phyloP scores from a whole-genome alignment of 2,329 filamentous ascomycete genomes.

The Madurella mycetomatis region DNA sequence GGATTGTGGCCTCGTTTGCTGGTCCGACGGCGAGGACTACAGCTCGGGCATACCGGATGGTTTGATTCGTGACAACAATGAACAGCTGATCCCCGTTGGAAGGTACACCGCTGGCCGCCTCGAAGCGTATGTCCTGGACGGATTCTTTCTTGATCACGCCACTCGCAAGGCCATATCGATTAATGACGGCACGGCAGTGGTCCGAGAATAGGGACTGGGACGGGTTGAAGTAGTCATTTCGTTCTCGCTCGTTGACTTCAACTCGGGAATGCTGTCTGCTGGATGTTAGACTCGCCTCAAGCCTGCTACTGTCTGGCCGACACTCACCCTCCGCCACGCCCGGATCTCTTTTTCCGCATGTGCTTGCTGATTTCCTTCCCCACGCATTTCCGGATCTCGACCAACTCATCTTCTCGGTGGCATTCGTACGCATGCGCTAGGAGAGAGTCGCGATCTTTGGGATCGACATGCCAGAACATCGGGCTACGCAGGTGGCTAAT shows the following conservation, averaged over 20 bases:
- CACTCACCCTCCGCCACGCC: constrained; percentile 40
- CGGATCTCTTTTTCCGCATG: constrained; percentile 57
- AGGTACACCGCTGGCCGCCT: constrained; percentile 41
- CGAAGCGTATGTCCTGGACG: constrained; percentile 59
- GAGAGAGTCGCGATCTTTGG: constrained; percentile 67
- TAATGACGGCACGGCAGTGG: constrained; percentile 55
- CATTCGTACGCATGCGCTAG: constrained; percentile 63
- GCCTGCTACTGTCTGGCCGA: background rate
- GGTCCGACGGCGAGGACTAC: constrained; percentile 70
- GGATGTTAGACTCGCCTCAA: background rate
- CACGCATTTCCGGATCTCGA: constrained; percentile 69
- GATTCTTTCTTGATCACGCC: constrained; percentile 56
- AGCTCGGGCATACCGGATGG: constrained; percentile 51
- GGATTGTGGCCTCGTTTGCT: constrained; percentile 54
- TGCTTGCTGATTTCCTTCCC: constrained; percentile 80
- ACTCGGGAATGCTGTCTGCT: constrained; percentile 40
- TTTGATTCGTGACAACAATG: constrained; percentile 54
- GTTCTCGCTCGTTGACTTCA: constrained; percentile 61
- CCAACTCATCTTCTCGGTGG: constrained; percentile 57
- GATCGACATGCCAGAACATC: constrained; percentile 81
- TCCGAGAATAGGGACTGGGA: constrained; percentile 58
- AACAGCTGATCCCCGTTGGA: constrained; percentile 55
- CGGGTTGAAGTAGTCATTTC: constrained; percentile 66
- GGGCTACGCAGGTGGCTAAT: constrained; percentile 72
- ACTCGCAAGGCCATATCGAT: constrained; percentile 52